Evolutionary conservation across 768 basidiomycete genomes (phyloP), one percentile per base, ranked within the genome.

Genomic region (Suillus clintonianus): DNA sequence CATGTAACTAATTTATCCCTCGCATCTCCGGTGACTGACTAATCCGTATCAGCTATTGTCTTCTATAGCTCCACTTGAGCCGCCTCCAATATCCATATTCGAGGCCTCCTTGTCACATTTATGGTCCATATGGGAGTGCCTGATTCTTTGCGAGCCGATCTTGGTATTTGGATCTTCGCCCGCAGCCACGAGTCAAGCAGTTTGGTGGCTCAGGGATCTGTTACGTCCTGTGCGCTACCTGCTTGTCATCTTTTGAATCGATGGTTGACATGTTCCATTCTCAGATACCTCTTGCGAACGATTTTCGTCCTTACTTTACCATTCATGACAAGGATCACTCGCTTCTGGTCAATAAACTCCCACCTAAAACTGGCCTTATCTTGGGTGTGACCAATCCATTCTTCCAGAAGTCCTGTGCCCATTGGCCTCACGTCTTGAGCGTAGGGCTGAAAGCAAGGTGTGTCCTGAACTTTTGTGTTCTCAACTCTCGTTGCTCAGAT

Each of bases 251-350:
- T 22, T 60, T n/a, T 41, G 59, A 48, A 34, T 53, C 14, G n/a
- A 41, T 41, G 24, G 34, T 15, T 30, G 14, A 39, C 37, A 36
- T 32, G 14, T 53, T 63, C 42, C 59, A 7, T 43, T 10, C 42
- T 48, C 64, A 95, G 94, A 88, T 97, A 36, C 94, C 95, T 4
- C 81, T 93, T 9, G 86, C 89, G 0, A 87, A 86, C 1, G 96
- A 99, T 71, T 86, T 94, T 69, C 85, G 97, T 10, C 97, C 97
- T 0, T 99, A 97, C 75, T 92, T 98, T 67, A 97, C 97, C 17
- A 95, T 99, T 69, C 97, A 98, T 73, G 97, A 98, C 70, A 84
- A 84, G n/a, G 95, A 97, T 64, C 88, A 90, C 66, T 68, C 82
- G 4, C 70, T 82, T 2, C 75, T 99, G 14, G 89, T 97, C 48